Evolutionary conservation across 2,329 filamentous ascomycete species (phyloP), one percentile per base, ranked within the genome.

Genomic region (Alternaria alternata): DNA sequence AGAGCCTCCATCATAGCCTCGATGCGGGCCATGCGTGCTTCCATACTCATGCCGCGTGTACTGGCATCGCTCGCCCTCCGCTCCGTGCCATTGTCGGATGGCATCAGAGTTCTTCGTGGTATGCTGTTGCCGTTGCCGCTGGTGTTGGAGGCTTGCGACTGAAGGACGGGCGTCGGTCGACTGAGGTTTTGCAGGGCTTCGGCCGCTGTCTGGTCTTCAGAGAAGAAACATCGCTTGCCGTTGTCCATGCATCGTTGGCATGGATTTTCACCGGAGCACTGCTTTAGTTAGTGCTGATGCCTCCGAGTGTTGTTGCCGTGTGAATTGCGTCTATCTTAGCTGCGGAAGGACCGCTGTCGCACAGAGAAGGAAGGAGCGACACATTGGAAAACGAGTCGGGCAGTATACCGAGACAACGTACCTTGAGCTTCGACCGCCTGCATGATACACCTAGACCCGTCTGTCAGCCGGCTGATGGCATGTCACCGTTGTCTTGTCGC

Each of bases 181-280:
- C 74, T 76, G 51, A 78, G 75, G 51, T 75, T 75, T 60, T 78
- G 75, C 46, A 78, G 64, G 41, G 72, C 75, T 63, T 78, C 75
- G 58, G 75, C 75, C 3, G 75, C 75, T 22, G 73, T 77, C 64
- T 77, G 74, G 60, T 78, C 74, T 61, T 78, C 75, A 14, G 74
- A 77, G 62, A 76, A 78, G 68, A 76, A 76, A 66, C 75, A 78
- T 38, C 74, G 74, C 49, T 71, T 72, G 39, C 68, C 71, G 51
- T 72, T 75, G 59, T 78, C 75, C 60, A 69, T 46, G 56, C 75
- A 77, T 63, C 75, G 71, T 46, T 74, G 73, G 66, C 75, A 78
- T 12, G 75, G 74, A 49, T 75, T 76, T 34, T 77, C 73, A 52
- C 75, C 75, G 18, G 70, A 75, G 57, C 75, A 78, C 75, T 76